A percentile compares a stretch with the other conserved stretches of the same genome.
phyloP scores from a whole-genome alignment of 208 protist species.

The Entamoeba dispar region DNA sequence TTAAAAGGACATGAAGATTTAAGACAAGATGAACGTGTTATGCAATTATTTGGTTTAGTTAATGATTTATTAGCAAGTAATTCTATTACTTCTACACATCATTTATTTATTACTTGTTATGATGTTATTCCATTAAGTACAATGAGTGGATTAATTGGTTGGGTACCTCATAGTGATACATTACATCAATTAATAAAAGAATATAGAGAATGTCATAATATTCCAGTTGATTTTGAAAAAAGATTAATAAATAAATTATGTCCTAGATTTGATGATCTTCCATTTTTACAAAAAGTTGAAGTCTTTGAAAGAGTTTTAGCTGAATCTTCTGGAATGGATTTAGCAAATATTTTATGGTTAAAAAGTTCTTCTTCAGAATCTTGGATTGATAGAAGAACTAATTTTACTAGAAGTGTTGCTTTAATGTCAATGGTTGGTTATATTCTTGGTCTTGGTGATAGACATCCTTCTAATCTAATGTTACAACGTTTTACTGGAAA shows the following conservation, averaged over 20 bases:
- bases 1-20: conserved; percentile 92
- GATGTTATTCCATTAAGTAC: conserved; percentile 84
- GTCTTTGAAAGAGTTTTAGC: conserved; percentile 19
- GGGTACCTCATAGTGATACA: conserved; percentile 83
- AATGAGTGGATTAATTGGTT: conserved; percentile 93
- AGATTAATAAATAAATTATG: conserved; percentile 44
- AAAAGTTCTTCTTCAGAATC: conserved; percentile 72
- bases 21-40: conserved; percentile 91
- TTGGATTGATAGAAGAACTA: conserved; percentile 86
- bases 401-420: conserved; percentile 89
- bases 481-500: conserved; percentile 80
- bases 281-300: conserved; percentile 86
- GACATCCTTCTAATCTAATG: conserved; percentile 98
- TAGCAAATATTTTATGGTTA: conserved; percentile 78
- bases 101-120: conserved; percentile 41
- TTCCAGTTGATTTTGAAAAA: conserved; percentile 36
- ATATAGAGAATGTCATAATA: conserved; percentile 70
- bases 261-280: conserved; percentile 71
- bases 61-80: conserved; percentile 73
- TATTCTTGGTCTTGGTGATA: conserved; percentile 68
- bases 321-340: conserved; percentile 24
- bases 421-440: conserved; percentile 84
- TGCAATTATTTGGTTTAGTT: conserved; percentile 97
- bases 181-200: conserved; percentile 87
- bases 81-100: neutral